Evolutionary conservation across 208 protist genomes (phyloP).

Genomic region (Phytomonas sp.): DNA sequence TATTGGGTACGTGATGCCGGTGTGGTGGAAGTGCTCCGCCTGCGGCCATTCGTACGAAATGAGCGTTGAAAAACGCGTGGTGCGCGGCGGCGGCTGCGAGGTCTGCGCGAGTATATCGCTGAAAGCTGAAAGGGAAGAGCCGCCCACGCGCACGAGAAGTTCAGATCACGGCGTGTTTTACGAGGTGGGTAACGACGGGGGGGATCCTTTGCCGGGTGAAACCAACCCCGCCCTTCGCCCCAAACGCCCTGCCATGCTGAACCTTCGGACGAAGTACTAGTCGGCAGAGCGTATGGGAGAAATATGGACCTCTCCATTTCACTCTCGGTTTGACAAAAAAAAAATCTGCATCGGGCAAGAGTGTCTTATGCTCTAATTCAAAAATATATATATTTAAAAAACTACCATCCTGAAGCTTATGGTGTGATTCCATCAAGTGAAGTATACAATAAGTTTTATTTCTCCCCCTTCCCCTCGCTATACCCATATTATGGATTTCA

Average conservation of each 20-base stretch:
- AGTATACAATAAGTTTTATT: too few species aligned
- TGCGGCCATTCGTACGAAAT: slow-evolving; percentile 59
- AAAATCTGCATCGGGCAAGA: too few species aligned
- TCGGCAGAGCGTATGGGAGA: neutral
- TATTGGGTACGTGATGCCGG: slow-evolving; percentile 62
- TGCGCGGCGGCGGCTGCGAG: slow-evolving; percentile 72
- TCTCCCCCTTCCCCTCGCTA: too few species aligned
- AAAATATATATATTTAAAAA: too few species aligned
- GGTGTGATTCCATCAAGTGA: too few species aligned
- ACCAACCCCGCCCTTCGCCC: slow-evolving; percentile 41
- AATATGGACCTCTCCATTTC: neutral
- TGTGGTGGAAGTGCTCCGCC: slow-evolving; percentile 65
- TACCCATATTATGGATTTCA: neutral
- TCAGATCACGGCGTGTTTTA: neutral
- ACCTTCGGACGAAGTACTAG: slow-evolving; percentile 81
- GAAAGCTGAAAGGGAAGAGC: slow-evolving; percentile 4
- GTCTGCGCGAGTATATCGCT: slow-evolving; percentile 22
- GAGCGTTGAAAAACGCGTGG: slow-evolving; percentile 87
- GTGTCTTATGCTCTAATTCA: too few species aligned
- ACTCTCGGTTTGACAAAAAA: neutral
- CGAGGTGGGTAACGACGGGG: neutral
- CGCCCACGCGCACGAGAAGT: neutral
- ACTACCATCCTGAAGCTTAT: too few species aligned
- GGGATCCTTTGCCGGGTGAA: slow-evolving; percentile 46
- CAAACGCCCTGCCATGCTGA: slow-evolving; percentile 72